Evolutionary conservation across 805 yeast genomes (phyloP).

Genomic region (Wickerhamomyces queroliae): DNA sequence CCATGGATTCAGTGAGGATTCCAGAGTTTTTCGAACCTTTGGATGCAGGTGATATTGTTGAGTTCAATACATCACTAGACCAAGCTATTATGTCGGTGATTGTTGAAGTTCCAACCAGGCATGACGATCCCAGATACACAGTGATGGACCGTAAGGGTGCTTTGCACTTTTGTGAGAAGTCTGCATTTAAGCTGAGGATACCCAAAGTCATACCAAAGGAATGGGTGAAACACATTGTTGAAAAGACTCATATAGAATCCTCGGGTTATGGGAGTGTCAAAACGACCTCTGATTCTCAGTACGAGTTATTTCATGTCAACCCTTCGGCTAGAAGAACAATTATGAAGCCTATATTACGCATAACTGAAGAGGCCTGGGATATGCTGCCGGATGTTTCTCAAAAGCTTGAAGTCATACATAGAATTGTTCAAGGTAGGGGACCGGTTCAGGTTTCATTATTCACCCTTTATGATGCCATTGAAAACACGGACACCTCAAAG

Average conservation of each 20-base stretch:
- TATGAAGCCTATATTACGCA: constrained; percentile 28
- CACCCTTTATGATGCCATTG: constrained; percentile 30
- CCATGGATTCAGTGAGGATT: background rate
- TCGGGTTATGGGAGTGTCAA: constrained; percentile 26
- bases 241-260: constrained; percentile 9
- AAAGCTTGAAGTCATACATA: constrained; percentile 41
- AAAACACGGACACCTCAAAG: constrained; percentile 25
- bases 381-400: constrained; percentile 32
- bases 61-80: constrained; percentile 35
- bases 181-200: constrained; percentile 42
- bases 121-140: constrained; percentile 50
- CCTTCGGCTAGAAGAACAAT: constrained; percentile 25
- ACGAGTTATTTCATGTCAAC: constrained; percentile 26
- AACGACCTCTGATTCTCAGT: constrained; percentile 18
- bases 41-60: constrained; percentile 58
- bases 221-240: constrained; percentile 26
- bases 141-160: constrained; percentile 54
- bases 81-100: constrained; percentile 47
- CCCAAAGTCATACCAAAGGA: constrained; percentile 44
- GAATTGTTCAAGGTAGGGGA: constrained; percentile 34
- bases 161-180: constrained; percentile 40
- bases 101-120: constrained; percentile 42
- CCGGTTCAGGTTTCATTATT: constrained; percentile 35
- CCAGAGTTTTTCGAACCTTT: constrained; percentile 14
- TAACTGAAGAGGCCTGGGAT: constrained; percentile 36